These are phyloP conservation scores for Cystobasidiaceae sp. DNA, from an alignment of 1,284 basidiomycete species.

Conservation along the genomic window DNA sequence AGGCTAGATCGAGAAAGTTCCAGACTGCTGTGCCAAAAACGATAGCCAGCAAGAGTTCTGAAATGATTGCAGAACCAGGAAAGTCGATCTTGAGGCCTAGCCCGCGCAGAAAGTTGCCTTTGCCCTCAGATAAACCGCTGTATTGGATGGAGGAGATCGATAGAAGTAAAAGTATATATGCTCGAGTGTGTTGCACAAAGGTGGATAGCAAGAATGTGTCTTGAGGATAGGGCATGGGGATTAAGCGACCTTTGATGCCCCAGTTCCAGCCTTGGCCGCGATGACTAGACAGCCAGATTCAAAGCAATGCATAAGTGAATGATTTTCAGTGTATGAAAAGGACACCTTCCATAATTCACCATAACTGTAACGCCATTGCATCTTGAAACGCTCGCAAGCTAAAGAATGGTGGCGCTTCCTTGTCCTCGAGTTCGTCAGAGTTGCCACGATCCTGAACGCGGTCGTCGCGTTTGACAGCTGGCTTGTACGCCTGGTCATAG, in stretches of 20 bases:
- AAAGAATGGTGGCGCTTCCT: background rate
- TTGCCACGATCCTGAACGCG: background rate
- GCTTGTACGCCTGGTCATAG: conserved; percentile 4
- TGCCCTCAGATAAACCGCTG: background rate
- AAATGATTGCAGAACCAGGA: background rate
- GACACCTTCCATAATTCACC: background rate
- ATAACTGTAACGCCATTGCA: background rate
- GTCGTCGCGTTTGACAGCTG: background rate
- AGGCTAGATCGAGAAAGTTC: conserved; percentile 25
- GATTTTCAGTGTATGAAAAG: background rate
- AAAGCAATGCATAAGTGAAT: background rate
- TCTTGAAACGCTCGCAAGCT: background rate
- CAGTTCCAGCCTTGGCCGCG: conserved; percentile 27
- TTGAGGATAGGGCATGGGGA: conserved; percentile 3
- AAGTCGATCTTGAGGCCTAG: background rate
- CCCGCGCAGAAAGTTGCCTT: conserved; percentile 1
- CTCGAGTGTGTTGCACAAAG: background rate
- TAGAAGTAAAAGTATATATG: conserved; percentile 1
- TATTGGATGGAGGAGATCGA: conserved; percentile 14
- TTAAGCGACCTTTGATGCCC: conserved; percentile 23
- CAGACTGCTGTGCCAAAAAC: conserved; percentile 22
- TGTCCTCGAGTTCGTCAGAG: background rate
- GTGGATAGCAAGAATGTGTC: background rate
- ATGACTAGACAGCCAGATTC: background rate
- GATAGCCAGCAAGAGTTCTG: conserved; percentile 2